A percentile compares a stretch with the other conserved stretches of the same genome.
Conservation (phyloP, 2,329 filamentous ascomycete species). For the Exophiala calicioides region DNA sequence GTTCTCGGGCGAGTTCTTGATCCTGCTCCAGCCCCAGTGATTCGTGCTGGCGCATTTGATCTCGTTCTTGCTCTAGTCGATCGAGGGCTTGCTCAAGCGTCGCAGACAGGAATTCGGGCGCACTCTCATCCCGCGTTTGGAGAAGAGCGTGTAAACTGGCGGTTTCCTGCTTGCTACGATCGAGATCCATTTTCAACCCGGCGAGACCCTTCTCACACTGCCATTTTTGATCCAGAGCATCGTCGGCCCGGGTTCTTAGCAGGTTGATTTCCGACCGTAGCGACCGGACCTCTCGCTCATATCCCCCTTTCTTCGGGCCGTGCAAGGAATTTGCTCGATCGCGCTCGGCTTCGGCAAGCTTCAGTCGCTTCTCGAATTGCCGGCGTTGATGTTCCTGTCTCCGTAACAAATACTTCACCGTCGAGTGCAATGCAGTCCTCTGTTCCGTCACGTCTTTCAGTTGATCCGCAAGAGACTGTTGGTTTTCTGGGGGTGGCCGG, state of each 20-base stretch:
- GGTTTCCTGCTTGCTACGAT: slow-evolving; percentile 92
- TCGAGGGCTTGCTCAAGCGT: slow-evolving; percentile 73
- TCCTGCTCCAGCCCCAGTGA: slow-evolving; percentile 70
- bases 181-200: slow-evolving; percentile 93
- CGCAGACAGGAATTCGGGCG: slow-evolving; percentile 61
- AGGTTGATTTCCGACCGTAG: slow-evolving; percentile 82
- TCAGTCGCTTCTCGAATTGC: slow-evolving; percentile 79
- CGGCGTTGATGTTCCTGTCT: slow-evolving; percentile 82
- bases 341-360: slow-evolving; percentile 73
- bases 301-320: slow-evolving; percentile 73
- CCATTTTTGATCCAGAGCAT: slow-evolving; percentile 94
- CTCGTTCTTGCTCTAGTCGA: slow-evolving; percentile 68
- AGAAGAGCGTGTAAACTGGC: slow-evolving; percentile 76
- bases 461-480: slow-evolving; percentile 72
- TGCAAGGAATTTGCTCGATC: slow-evolving; percentile 61
- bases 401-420: slow-evolving; percentile 80
- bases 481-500: slow-evolving; percentile 59
- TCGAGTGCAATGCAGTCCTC: slow-evolving; percentile 85
- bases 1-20: slow-evolving; percentile 68
- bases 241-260: slow-evolving; percentile 82
- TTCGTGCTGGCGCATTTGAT: slow-evolving; percentile 56
- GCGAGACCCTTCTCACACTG: slow-evolving; percentile 87
- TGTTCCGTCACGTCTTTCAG: slow-evolving; percentile 93
- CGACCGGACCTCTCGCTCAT: slow-evolving; percentile 77
- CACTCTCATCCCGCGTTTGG: slow-evolving; percentile 77